Percentiles rank a stretch among this genome's conserved stretches.
phyloP scores from a whole-genome alignment of 2,329 filamentous ascomycete genomes.

The Venturia carpophila region DNA sequence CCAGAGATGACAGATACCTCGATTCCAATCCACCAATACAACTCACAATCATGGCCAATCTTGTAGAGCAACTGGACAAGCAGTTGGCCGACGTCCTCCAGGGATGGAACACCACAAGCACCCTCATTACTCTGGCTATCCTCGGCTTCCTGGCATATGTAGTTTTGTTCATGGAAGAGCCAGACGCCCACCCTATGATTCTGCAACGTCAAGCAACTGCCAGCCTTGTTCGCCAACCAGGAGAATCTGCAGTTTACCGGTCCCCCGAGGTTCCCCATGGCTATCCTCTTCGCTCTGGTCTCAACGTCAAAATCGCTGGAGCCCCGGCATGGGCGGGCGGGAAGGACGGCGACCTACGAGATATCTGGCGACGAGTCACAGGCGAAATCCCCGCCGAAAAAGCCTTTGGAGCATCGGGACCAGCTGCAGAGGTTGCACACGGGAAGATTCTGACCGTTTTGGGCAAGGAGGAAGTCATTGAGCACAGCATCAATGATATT shows the following conservation, averaged over 20 bases:
- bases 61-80: slow-evolving; percentile 50
- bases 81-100: slow-evolving; percentile 60
- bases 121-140: slow-evolving; percentile 59
- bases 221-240: slow-evolving; percentile 70
- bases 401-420: slow-evolving; percentile 45
- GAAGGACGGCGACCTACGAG: slow-evolving; percentile 79
- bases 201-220: slow-evolving; percentile 76
- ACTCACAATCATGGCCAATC: slow-evolving; percentile 5
- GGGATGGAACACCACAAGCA: slow-evolving; percentile 79
- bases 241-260: slow-evolving; percentile 79
- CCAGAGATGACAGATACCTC: background rate
- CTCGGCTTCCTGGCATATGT: slow-evolving; percentile 62
- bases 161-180: slow-evolving; percentile 63
- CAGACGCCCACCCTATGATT: slow-evolving; percentile 86
- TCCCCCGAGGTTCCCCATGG: slow-evolving; percentile 80
- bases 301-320: slow-evolving; percentile 70
- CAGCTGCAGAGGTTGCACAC: slow-evolving; percentile 7
- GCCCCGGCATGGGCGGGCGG: slow-evolving; percentile 77
- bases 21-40: background rate
- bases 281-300: slow-evolving; percentile 38
- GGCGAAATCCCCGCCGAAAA: slow-evolving; percentile 57
- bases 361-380: slow-evolving; percentile 75
- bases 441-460: slow-evolving; percentile 72
- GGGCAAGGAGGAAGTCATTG: slow-evolving; percentile 64
- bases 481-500: slow-evolving; percentile 63